These are phyloP conservation scores for Arachis monticola DNA, from an alignment of 331 rosid genomes.

Conservation along the genomic window DNA sequence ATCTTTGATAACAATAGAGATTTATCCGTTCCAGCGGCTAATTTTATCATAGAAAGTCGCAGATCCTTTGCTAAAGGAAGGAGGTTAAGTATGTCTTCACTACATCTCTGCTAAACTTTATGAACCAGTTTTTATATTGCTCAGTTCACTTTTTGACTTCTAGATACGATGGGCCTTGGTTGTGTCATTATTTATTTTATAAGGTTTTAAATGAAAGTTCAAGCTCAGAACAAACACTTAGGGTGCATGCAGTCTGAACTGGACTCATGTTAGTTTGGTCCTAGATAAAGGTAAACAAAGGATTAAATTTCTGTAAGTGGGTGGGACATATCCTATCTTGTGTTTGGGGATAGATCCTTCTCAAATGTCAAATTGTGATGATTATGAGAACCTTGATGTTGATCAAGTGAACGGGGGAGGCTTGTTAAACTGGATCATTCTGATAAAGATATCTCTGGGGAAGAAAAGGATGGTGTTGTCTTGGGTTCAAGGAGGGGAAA, in stretches of 20 bases:
- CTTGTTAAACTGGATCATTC: no score
- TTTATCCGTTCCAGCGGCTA: constrained; percentile 42
- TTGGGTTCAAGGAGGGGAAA: no score
- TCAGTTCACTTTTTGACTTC: neutral
- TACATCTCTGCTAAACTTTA: constrained; percentile 8
- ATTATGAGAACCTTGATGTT: no score
- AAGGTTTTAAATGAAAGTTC: neutral
- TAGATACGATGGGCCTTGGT: neutral
- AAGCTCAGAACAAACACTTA: neutral
- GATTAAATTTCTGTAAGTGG: constrained; percentile 20
- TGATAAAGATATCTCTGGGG: no score
- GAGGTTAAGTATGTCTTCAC: constrained; percentile 63
- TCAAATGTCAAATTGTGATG: no score
- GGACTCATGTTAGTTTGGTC: neutral
- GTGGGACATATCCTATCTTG: neutral
- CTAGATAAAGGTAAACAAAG: no score
- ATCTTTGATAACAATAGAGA: constrained; percentile 32
- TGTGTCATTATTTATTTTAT: neutral
- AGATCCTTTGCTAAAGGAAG: constrained; percentile 90
- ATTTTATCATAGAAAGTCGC: constrained; percentile 63
- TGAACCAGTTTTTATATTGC: constrained; percentile 19
- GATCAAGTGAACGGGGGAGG: no score
- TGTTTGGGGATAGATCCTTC: no score
- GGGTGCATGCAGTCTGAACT: constrained; percentile 2
- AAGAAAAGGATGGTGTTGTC: no score